Evolutionary conservation across 2,329 filamentous ascomycete genomes (phyloP).

Genomic region (Endoconidiophora polonica): DNA sequence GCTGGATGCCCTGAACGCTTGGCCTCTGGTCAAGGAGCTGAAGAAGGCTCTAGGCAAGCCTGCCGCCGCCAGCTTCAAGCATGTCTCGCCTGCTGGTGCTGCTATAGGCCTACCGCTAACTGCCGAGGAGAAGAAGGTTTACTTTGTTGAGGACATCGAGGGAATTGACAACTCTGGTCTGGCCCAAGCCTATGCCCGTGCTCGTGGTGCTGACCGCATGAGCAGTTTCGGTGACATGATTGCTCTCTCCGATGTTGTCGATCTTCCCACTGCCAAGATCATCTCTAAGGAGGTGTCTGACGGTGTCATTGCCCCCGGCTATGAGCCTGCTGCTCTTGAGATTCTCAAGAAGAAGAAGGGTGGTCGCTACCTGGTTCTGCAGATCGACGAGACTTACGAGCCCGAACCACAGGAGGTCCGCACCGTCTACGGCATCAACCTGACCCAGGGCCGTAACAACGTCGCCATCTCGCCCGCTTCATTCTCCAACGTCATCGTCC

Average conservation of each 20-base stretch:
- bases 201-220: constrained; percentile 93
- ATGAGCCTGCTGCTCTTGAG: constrained; percentile 68
- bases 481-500: constrained; percentile 72
- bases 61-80: constrained; percentile 95
- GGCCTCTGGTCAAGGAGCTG: constrained; percentile 92
- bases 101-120: constrained; percentile 81
- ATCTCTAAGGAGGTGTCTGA: constrained; percentile 97
- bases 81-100: constrained; percentile 90
- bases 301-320: constrained; percentile 83
- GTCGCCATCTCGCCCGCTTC: constrained; percentile 69
- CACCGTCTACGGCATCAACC: constrained; percentile 76
- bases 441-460: constrained; percentile 88
- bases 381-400: constrained; percentile 79
- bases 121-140: constrained; percentile 84
- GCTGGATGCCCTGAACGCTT: constrained; percentile 88
- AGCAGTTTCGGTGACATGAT: constrained; percentile 96
- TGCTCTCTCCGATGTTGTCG: constrained; percentile 77
- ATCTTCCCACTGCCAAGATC: constrained; percentile 87
- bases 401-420: constrained; percentile 69
- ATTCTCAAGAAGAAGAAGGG: constrained; percentile 97
- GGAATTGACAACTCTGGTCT: constrained; percentile 73
- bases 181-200: constrained; percentile 89
- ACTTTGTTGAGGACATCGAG: constrained; percentile 92
- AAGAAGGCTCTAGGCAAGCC: constrained; percentile 74
- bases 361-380: constrained; percentile 85